Percentiles rank a stretch among this genome's conserved stretches.
phyloP scores from a whole-genome alignment of 257 asterid genomes.

The Pogostemon cablin region DNA sequence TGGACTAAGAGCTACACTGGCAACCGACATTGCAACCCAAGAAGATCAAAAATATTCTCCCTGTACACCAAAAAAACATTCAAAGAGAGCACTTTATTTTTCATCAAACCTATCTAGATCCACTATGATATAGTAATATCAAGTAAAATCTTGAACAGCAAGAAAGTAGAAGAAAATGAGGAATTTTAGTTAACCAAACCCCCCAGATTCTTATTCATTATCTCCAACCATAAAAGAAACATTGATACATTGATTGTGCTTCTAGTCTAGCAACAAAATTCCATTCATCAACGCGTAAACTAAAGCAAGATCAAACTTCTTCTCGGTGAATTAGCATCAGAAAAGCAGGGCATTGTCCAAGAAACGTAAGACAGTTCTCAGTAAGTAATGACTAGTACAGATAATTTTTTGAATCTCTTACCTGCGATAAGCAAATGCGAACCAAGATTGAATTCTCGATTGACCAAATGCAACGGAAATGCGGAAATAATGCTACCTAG shows the following conservation, averaged over 20 bases:
- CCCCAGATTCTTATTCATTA: constrained; percentile 22
- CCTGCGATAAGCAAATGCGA: constrained; percentile 34
- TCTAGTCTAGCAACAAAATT: constrained; percentile 6
- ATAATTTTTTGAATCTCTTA: constrained; percentile 23
- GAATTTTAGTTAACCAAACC: constrained; percentile 27
- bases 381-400: background rate
- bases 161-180: background rate
- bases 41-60: constrained; percentile 36
- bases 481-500: constrained; percentile 35
- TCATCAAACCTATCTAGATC: constrained; percentile 11
- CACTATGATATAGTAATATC: background rate
- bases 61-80: constrained; percentile 33
- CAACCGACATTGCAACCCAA: constrained; percentile 61
- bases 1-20: constrained; percentile 79
- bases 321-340: constrained; percentile 13
- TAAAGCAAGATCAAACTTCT: constrained; percentile 11
- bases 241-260: constrained; percentile 9
- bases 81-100: constrained; percentile 22
- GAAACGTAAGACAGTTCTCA: constrained; percentile 5
- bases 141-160: constrained; percentile 12
- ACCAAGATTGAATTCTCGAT: constrained; percentile 20
- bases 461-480: constrained; percentile 30
- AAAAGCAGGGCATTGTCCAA: constrained; percentile 2
- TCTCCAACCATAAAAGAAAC: constrained; percentile 6
- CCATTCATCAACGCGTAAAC: constrained; percentile 7